Conservation (phyloP, 345 rosid genomes). For the Mercurialis annua region DNA sequence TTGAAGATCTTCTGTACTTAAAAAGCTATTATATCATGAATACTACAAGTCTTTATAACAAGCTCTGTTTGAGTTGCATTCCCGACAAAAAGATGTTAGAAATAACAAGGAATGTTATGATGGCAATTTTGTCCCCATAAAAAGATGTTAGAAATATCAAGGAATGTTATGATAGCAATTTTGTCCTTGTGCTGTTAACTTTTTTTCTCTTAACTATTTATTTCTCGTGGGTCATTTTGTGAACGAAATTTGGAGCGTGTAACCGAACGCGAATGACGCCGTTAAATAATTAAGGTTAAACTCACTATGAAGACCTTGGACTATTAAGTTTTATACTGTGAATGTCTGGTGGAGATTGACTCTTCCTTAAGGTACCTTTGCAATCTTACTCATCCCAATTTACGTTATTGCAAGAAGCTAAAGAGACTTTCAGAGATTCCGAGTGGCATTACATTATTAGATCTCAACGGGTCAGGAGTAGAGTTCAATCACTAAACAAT, state of each 20-base stretch:
- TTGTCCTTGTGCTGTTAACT: background rate
- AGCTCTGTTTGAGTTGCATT: background rate
- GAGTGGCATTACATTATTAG: too few species aligned
- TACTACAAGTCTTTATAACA: background rate
- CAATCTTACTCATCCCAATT: background rate
- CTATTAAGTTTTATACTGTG: too few species aligned
- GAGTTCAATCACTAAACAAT: background rate
- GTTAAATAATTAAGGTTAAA: background rate
- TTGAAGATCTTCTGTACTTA: background rate
- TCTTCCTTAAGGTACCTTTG: too few species aligned
- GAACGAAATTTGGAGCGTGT: too few species aligned
- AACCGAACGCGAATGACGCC: background rate
- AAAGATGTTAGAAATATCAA: background rate
- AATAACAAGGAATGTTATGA: background rate
- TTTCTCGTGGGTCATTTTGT: background rate
- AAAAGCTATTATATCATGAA: background rate
- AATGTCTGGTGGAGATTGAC: background rate
- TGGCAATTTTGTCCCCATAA: too few species aligned
- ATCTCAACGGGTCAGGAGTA: too few species aligned
- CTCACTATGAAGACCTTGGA: too few species aligned
- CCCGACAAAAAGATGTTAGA: background rate
- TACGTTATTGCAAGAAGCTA: too few species aligned
- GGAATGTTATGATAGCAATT: too few species aligned
- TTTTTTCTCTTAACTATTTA: conserved; percentile 1
- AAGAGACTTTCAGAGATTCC: background rate